Percentiles rank a stretch among this genome's conserved stretches.
Conservation (phyloP, 129 eudicot species). For the Glebionis coronaria region DNA sequence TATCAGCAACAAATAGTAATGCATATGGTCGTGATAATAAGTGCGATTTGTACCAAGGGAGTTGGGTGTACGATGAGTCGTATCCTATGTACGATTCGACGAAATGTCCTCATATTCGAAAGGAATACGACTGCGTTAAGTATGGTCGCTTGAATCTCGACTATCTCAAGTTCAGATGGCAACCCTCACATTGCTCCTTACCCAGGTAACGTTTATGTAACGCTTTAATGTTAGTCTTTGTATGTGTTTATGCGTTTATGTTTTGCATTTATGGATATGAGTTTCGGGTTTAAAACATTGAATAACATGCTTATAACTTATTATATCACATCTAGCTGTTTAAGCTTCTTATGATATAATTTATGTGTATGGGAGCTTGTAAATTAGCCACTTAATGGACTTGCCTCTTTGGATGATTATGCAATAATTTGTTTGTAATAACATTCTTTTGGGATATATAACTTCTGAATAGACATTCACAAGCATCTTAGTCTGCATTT, state of each 20-base stretch:
- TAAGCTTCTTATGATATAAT: too few relatives aligned
- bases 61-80: slow-evolving; percentile 44
- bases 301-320: too few relatives aligned
- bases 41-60: slow-evolving; percentile 50
- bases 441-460: too few relatives aligned
- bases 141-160: slow-evolving; percentile 52
- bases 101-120: slow-evolving; percentile 45
- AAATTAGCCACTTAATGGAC: not conserved
- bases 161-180: slow-evolving; percentile 61
- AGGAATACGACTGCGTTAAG: slow-evolving; percentile 54
- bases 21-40: not conserved
- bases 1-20: not conserved
- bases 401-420: too few relatives aligned
- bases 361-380: not conserved
- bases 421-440: too few relatives aligned
- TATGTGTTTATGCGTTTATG: too few relatives aligned
- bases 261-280: not conserved
- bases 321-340: not conserved
- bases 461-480: too few relatives aligned
- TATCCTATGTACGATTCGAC: slow-evolving; percentile 54
- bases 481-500: too few relatives aligned
- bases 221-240: not conserved
- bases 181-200: slow-evolving; percentile 42
- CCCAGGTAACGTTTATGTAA: slow-evolving; percentile 36
- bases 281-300: not conserved